Evolutionary conservation across 805 yeast species (phyloP).

Genomic region (Ogataea parapolymorpha): DNA sequence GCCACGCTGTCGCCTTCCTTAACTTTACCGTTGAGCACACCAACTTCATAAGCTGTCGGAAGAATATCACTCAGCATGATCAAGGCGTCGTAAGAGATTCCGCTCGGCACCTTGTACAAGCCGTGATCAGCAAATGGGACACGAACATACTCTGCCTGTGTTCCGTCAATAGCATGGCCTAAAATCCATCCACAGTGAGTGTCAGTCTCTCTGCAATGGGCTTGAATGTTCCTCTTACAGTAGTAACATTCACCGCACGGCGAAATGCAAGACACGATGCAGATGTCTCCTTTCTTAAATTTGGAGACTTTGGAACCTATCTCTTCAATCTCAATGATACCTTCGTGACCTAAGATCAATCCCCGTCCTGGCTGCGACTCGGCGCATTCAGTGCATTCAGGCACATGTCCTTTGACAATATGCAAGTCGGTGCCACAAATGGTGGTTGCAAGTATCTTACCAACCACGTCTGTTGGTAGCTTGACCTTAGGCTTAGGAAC

Average conservation of each 20-base stretch:
- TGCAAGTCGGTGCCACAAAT: slow-evolving; percentile 67
- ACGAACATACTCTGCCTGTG: slow-evolving; percentile 61
- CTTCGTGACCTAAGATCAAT: slow-evolving; percentile 58
- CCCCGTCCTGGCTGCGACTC: slow-evolving; percentile 21
- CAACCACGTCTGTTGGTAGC: slow-evolving; percentile 52
- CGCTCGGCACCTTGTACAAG: slow-evolving; percentile 32
- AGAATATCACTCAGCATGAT: slow-evolving; percentile 61
- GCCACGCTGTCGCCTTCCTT: slow-evolving; percentile 56
- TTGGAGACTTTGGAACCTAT: slow-evolving; percentile 47
- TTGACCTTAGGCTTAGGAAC: slow-evolving; percentile 43
- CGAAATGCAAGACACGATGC: slow-evolving; percentile 64
- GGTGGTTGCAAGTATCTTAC: slow-evolving; percentile 54
- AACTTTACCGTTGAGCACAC: slow-evolving; percentile 54
- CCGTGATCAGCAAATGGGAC: slow-evolving; percentile 49
- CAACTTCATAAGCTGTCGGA: slow-evolving; percentile 68
- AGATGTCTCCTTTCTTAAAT: slow-evolving; percentile 55
- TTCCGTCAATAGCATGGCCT: slow-evolving; percentile 62
- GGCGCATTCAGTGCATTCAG: slow-evolving; percentile 43
- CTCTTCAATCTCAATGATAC: slow-evolving; percentile 50
- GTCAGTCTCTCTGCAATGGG: slow-evolving; percentile 48
- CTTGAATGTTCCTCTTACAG: slow-evolving; percentile 51
- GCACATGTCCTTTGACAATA: slow-evolving; percentile 58
- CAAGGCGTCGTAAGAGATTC: slow-evolving; percentile 42
- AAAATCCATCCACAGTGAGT: slow-evolving; percentile 48
- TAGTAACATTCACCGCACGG: slow-evolving; percentile 59